Evolutionary conservation across 805 yeast species (phyloP), one percentile per base, ranked within the genome.

Genomic region (Candida silvicultrix): DNA sequence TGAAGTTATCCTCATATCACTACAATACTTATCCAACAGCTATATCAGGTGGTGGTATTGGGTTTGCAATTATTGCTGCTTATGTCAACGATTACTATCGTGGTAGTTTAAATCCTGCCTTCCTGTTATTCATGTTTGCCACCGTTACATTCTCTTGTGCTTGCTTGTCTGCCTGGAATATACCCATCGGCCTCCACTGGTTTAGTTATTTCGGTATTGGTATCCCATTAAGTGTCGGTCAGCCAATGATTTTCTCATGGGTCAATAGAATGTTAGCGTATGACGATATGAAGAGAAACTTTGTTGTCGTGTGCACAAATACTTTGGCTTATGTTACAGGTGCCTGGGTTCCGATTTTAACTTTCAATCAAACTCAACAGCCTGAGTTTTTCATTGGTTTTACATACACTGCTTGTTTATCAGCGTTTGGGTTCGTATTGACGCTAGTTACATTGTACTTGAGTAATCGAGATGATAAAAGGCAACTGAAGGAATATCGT

Each of bases 161-260:
- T 6, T 56, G 70, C 8, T 60, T 75, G 42, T 67, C 77, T 0
- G 59, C 52, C 12, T 77, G 80, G 79, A 49, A 70, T 37, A 67
- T 75, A 29, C 73, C 75, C 1, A 57, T 49, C 11, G 74, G 73
- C 2, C 66, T 68, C 34, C 77, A 74, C 45, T 75, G 78, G 74
- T 57, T 72, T 14, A 60, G 69, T 19, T 77, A 73, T 55, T 74
- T 68, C 48, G 49, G 75, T 37, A 59, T 72, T 5, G 78, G 79
- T 3, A 56, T 70, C 11, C 77, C 79, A 7, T 64, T 73, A 0
- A 56, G 71, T 7, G 73, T 71, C 73, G 80, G 77, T 2, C 80
- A 73, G 60, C 80, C 80, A 4, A 70, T 71, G 48, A 71, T 75
- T 10, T 76, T 68, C 45, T 64, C 78, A 7, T 77, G 81, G 81